These are phyloP conservation scores for Ascoidea asiatica DNA, from an alignment of 805 yeast genomes.

Conservation along the genomic window DNA sequence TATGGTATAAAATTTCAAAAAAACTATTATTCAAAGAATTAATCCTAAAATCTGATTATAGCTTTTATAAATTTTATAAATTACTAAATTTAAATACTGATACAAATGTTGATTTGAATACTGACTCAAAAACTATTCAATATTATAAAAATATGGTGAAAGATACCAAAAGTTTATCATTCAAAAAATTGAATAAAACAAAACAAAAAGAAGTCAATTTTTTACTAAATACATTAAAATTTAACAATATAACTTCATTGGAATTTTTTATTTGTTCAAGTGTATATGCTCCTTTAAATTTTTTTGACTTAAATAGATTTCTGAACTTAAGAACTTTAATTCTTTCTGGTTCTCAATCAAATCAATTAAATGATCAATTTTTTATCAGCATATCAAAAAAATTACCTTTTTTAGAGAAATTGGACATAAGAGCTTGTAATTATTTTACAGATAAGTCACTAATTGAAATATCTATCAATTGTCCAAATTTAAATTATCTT, in stretches of 20 bases:
- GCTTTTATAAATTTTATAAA: constrained; percentile 36
- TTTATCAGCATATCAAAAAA: constrained; percentile 34
- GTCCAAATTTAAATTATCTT: constrained; percentile 41
- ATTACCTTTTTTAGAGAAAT: constrained; percentile 44
- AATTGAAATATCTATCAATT: constrained; percentile 46
- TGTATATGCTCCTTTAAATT: constrained; percentile 33
- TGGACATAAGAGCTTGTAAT: constrained; percentile 82
- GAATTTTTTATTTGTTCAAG: constrained; percentile 79
- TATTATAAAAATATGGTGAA: not conserved
- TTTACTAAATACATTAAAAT: constrained; percentile 26
- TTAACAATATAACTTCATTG: constrained; percentile 45
- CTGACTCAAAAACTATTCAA: constrained; percentile 10
- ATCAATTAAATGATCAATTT: constrained; percentile 44
- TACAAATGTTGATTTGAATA: constrained; percentile 15
- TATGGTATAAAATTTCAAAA: constrained; percentile 46
- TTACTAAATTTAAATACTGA: constrained; percentile 15
- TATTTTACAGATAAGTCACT: constrained; percentile 64
- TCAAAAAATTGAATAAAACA: constrained; percentile 50
- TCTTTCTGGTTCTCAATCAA: constrained; percentile 56
- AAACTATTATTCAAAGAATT: constrained; percentile 43
- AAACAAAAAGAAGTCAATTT: constrained; percentile 39
- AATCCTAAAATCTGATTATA: not conserved
- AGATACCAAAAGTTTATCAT: constrained; percentile 22
- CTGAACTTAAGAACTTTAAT: constrained; percentile 27
- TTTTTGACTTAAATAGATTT: constrained; percentile 16